Percentiles rank a stretch among this genome's conserved stretches.
Conservation (phyloP, 192 early-diverging fungal genomes). For the Coemansia sp. region DNA sequence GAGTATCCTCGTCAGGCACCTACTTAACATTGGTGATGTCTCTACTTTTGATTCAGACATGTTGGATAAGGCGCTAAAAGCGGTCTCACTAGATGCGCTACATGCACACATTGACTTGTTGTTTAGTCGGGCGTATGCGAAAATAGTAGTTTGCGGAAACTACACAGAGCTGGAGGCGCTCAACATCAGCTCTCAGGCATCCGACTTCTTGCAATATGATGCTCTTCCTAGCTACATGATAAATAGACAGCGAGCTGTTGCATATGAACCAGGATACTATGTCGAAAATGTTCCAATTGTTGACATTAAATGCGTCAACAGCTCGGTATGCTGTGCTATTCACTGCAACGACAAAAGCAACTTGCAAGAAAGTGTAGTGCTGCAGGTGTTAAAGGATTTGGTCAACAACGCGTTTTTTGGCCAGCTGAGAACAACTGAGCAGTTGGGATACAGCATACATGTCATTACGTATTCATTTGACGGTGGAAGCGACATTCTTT, state of each 20-base stretch:
- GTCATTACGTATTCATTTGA: too few relatives aligned
- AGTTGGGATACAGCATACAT: slow-evolving; percentile 63
- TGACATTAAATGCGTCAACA: slow-evolving; percentile 74
- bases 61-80: slow-evolving; percentile 58
- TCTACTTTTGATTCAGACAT: slow-evolving; percentile 58
- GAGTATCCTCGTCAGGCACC: neutral
- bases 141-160: slow-evolving; percentile 82
- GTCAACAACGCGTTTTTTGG: slow-evolving; percentile 78
- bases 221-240: slow-evolving; percentile 34
- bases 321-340: slow-evolving; percentile 68
- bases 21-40: neutral
- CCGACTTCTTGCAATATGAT: slow-evolving; percentile 54
- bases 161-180: slow-evolving; percentile 60
- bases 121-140: slow-evolving; percentile 61
- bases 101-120: slow-evolving; percentile 65
- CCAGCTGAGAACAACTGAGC: slow-evolving; percentile 83
- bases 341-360: slow-evolving; percentile 68
- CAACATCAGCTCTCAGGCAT: slow-evolving; percentile 50
- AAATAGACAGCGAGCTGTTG: neutral
- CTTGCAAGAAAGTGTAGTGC: slow-evolving; percentile 49
- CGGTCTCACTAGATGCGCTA: slow-evolving; percentile 65
- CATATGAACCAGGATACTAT: slow-evolving; percentile 25
- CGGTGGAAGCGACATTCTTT: neutral
- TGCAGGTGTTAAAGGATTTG: slow-evolving; percentile 68
- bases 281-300: slow-evolving; percentile 10